Evolutionary conservation across 1,284 basidiomycete species (phyloP).

Genomic region (Ustilago bromivora): DNA sequence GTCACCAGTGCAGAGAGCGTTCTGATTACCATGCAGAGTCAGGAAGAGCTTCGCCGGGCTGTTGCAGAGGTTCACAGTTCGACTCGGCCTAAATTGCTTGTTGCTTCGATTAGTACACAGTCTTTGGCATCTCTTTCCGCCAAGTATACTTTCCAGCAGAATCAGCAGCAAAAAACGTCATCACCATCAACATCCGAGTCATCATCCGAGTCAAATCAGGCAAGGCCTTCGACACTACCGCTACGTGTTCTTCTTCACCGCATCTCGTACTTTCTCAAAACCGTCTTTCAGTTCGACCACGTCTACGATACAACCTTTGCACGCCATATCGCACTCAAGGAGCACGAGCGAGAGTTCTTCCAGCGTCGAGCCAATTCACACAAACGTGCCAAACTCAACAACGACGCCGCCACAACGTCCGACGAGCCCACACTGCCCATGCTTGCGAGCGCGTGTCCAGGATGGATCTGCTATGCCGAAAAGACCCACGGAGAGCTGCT

Average conservation of each 20-base stretch:
- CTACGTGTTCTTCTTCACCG: slow-evolving; percentile 70
- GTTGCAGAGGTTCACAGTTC: slow-evolving; percentile 36
- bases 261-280: slow-evolving; percentile 71
- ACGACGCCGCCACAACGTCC: neutral
- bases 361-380: slow-evolving; percentile 41
- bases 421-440: slow-evolving; percentile 76
- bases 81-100: slow-evolving; percentile 30
- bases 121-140: slow-evolving; percentile 81
- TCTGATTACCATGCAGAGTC: slow-evolving; percentile 95
- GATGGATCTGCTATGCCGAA: slow-evolving; percentile 99
- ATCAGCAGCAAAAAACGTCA: slow-evolving; percentile 12
- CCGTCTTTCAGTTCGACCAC: slow-evolving; percentile 76
- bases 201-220: neutral
- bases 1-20: slow-evolving; percentile 98
- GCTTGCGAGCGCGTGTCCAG: slow-evolving; percentile 94
- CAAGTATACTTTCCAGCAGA: slow-evolving; percentile 48
- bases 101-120: slow-evolving; percentile 78
- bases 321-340: slow-evolving; percentile 83
- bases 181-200: slow-evolving; percentile 6
- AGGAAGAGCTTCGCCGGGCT: slow-evolving; percentile 82
- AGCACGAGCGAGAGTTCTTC: slow-evolving; percentile 85
- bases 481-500: slow-evolving; percentile 93
- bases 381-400: slow-evolving; percentile 8
- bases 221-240: slow-evolving; percentile 68
- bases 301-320: slow-evolving; percentile 96